Evolutionary conservation across 495 filamentous ascomycete genomes (phyloP), one percentile per base, ranked within the genome.

Genomic region (Podospora fimiseda): DNA sequence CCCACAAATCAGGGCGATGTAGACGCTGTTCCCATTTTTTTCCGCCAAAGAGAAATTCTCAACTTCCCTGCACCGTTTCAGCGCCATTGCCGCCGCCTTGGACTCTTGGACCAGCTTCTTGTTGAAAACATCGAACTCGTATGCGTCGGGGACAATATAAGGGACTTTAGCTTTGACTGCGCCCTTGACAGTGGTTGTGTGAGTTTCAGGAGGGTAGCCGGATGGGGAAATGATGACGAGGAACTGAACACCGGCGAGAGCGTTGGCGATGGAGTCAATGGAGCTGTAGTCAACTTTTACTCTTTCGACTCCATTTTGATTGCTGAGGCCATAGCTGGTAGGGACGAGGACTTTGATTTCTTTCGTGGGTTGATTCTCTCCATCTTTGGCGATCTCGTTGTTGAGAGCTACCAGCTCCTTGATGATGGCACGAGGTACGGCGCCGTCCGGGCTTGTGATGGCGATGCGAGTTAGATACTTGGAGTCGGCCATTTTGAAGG

Each of bases 111-210:
- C 56, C 0, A 70, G 63, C 39, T 80, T 72, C 21, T 69, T 54
- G 40, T 55, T n/a, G 30, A 14, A 70, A 47, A 67, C 69, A 38
- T 51, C 22, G 18, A 48, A 43, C 19, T 75, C 75, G 55, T 64
- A 87, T 38, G 70, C 70, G 62, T 85, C 86, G 15, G 86, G 84
- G 27, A 87, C 59, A 46, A 88, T 62, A 67, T 79, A 86, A 0
- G 61, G 65, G 0, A 88, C 79, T 3, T 75, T 76, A 1, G 86
- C 84, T 38, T 76, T 69, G 3, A 71, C 80, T 1, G 86, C 86
- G 0, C 84, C 84, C 2, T 73, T 57, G 54, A 85, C 63, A 48
- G 88, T 70, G 42, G 72, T 68, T 23, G 47, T 45, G 14, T 83
- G 74, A 1, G 64, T 69, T 9, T 60, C 64, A 3, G 36, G 49